These are phyloP conservation scores for Beauveria varroae DNA, from an alignment of 2,329 filamentous ascomycete species.

Conservation along the genomic window DNA sequence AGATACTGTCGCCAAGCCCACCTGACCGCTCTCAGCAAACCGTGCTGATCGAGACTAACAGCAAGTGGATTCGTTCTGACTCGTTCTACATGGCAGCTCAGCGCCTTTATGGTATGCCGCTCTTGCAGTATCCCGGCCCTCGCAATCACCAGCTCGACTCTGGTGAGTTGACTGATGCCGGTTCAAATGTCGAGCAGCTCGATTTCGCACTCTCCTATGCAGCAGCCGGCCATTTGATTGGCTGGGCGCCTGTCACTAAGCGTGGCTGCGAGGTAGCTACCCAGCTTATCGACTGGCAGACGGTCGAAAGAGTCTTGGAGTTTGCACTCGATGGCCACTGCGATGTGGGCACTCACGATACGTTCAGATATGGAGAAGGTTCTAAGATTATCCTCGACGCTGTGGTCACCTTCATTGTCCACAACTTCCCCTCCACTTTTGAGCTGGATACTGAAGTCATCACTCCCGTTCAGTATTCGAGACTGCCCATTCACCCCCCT, in stretches of 20 bases:
- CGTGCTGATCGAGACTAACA: conserved; percentile 38
- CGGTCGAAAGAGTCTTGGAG: conserved; percentile 51
- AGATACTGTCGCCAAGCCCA: conserved; percentile 23
- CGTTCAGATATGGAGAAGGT: conserved; percentile 45
- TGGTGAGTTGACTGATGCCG: conserved; percentile 27
- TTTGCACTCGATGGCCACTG: conserved; percentile 41
- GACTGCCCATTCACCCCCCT: conserved; percentile 27
- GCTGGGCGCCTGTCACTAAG: conserved; percentile 45
- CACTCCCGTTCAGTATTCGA: conserved; percentile 30
- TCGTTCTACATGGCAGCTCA: conserved; percentile 51
- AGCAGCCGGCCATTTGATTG: conserved; percentile 52
- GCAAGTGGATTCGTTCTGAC: conserved; percentile 47
- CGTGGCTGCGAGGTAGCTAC: conserved; percentile 54
- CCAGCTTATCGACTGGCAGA: conserved; percentile 54
- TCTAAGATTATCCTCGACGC: conserved; percentile 47
- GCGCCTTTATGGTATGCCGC: conserved; percentile 47
- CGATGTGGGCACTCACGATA: conserved; percentile 32
- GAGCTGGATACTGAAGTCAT: conserved; percentile 42
- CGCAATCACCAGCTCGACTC: conserved; percentile 20
- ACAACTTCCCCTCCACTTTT: conserved; percentile 53
- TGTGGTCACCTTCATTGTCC: conserved; percentile 51
- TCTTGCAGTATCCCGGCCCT: conserved; percentile 32
- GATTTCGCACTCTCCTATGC: conserved; percentile 56
- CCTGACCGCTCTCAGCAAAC: conserved; percentile 19
- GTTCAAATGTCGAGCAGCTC: conserved; percentile 36